phyloP scores from a whole-genome alignment of 2,329 filamentous ascomycete species.

The Pezicula neosporulosa region DNA sequence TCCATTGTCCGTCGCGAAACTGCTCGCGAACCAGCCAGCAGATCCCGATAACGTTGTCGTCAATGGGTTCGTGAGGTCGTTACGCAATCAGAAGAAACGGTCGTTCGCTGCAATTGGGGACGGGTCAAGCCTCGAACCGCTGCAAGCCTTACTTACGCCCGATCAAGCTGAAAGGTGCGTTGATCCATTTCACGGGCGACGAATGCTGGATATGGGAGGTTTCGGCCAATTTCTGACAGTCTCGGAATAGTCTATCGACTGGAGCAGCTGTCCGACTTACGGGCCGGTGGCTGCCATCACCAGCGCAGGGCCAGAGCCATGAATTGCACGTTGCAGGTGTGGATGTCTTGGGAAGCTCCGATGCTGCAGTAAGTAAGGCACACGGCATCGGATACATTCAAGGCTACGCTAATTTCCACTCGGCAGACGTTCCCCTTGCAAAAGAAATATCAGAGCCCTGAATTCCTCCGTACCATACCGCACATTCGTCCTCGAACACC shows the following conservation, averaged over 20 bases:
- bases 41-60: slow-evolving; percentile 52
- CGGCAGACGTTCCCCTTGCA: slow-evolving; percentile 83
- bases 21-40: slow-evolving; percentile 50
- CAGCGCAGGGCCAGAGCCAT: slow-evolving; percentile 66
- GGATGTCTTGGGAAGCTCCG: slow-evolving; percentile 70
- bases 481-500: slow-evolving; percentile 83
- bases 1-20: slow-evolving; percentile 47
- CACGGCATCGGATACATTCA: slow-evolving; percentile 1
- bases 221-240: slow-evolving; percentile 2
- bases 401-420: slow-evolving; percentile 14
- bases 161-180: slow-evolving; percentile 23
- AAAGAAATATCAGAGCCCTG: slow-evolving; percentile 90
- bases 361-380: slow-evolving; percentile 65
- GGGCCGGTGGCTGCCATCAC: slow-evolving; percentile 73
- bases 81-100: slow-evolving; percentile 79
- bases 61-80: slow-evolving; percentile 77
- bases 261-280: slow-evolving; percentile 76
- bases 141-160: slow-evolving; percentile 52
- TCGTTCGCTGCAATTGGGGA: slow-evolving; percentile 85
- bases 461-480: slow-evolving; percentile 83
- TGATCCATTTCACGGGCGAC: slow-evolving; percentile 4
- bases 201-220: slow-evolving; percentile 5
- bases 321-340: slow-evolving; percentile 75
- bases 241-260: slow-evolving; percentile 63
- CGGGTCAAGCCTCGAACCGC: slow-evolving; percentile 72